Evolutionary conservation across 106 monocot species (phyloP).

Genomic region (Dendrobium nobile): DNA sequence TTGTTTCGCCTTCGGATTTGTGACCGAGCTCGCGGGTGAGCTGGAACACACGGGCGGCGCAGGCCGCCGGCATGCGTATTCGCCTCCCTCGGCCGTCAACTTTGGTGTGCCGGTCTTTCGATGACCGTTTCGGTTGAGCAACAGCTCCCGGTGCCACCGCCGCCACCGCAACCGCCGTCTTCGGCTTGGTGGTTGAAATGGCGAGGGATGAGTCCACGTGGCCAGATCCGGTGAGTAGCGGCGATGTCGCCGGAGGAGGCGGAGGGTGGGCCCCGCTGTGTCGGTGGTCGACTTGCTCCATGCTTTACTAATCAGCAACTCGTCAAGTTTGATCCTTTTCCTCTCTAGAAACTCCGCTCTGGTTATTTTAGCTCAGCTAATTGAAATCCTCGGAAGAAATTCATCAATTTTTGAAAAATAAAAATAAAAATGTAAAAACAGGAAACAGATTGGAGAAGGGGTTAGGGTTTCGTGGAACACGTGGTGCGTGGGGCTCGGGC

Average conservation of each 20-base stretch:
- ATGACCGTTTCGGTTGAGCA: constrained; percentile 25
- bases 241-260: constrained; percentile 13
- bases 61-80: constrained; percentile 62
- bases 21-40: constrained; percentile 57
- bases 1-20: constrained; percentile 66
- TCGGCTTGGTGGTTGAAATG: background rate
- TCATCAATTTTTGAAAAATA: background rate
- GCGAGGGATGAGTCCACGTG: background rate
- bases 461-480: constrained; percentile 14
- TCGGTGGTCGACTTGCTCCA: constrained; percentile 3
- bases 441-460: background rate
- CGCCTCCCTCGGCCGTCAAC: constrained; percentile 60
- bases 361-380: background rate
- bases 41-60: constrained; percentile 64
- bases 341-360: constrained; percentile 1
- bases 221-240: background rate
- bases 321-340: background rate
- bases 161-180: background rate
- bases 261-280: background rate
- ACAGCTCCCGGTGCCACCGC: background rate
- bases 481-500: constrained; percentile 17
- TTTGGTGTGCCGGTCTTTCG: constrained; percentile 68
- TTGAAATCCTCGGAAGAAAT: background rate
- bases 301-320: background rate
- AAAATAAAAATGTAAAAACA: background rate